Conservation (phyloP, 257 asterid species). For the Fraxinus quadrangulata region DNA sequence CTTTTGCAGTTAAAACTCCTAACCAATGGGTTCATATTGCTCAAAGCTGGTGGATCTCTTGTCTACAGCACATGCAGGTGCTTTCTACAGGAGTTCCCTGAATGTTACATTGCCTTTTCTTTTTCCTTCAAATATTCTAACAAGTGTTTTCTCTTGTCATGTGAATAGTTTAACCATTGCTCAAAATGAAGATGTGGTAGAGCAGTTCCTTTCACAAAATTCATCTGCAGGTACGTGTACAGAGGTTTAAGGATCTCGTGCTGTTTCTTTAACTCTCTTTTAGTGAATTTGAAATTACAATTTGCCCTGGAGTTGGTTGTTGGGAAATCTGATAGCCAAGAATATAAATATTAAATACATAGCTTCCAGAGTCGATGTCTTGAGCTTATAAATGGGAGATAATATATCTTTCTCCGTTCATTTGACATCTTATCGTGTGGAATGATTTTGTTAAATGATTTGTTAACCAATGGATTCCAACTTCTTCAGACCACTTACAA, state of each 20-base stretch:
- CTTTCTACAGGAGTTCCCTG: constrained; percentile 18
- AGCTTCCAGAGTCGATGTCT: too few relatives aligned
- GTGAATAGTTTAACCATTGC: constrained; percentile 69
- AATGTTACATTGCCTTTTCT: constrained; percentile 8
- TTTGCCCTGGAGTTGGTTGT: not conserved
- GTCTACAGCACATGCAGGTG: constrained; percentile 99
- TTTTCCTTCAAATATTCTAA: constrained; percentile 6
- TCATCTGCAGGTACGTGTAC: constrained; percentile 57
- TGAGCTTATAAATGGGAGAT: too few relatives aligned
- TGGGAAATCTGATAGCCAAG: not conserved
- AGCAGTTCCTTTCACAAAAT: constrained; percentile 69
- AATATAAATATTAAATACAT: not conserved
- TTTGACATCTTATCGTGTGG: too few relatives aligned
- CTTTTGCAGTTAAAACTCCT: constrained; percentile 76
- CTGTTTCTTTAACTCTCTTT: not conserved
- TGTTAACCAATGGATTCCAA: too few relatives aligned
- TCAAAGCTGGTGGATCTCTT: constrained; percentile 79
- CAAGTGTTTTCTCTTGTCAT: constrained; percentile 15
- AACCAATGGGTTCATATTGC: constrained; percentile 77
- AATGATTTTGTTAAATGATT: too few relatives aligned
- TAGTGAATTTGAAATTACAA: not conserved
- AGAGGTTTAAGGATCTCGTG: constrained; percentile 8
- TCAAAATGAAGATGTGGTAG: constrained; percentile 89
- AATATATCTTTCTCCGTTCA: too few relatives aligned
- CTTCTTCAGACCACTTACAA: too few relatives aligned